These are phyloP conservation scores for Phytophthora citrophthora DNA, from an alignment of 352 stramenopile genomes.

Conservation along the genomic window DNA sequence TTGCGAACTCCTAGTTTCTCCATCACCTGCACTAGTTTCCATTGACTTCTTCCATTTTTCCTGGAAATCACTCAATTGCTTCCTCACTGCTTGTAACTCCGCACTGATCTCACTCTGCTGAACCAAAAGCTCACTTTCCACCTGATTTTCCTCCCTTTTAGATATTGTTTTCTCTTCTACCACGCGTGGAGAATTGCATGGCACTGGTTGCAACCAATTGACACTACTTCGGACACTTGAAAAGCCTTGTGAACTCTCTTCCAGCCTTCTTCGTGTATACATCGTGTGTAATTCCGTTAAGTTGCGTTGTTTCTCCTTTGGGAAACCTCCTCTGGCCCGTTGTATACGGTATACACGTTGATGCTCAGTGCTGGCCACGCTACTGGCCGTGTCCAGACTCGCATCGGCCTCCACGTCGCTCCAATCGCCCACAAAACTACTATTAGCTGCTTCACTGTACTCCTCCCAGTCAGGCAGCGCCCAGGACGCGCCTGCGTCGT, in stretches of 20 bases:
- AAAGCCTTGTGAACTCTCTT: slow-evolving; percentile 15
- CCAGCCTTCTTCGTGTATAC: slow-evolving; percentile 39
- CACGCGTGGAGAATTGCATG: slow-evolving; percentile 23
- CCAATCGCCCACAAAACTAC: slow-evolving; percentile 28
- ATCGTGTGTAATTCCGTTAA: slow-evolving; percentile 40
- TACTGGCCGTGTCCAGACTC: slow-evolving; percentile 43
- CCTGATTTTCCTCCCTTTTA: slow-evolving; percentile 1
- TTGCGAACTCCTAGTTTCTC: slow-evolving; percentile 10
- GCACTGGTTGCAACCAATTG: slow-evolving; percentile 22
- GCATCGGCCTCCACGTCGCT: slow-evolving; percentile 44
- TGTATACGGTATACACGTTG: slow-evolving; percentile 46
- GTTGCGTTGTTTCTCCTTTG: slow-evolving; percentile 16
- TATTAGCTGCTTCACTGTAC: slow-evolving; percentile 50
- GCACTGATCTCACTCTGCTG: slow-evolving; percentile 45
- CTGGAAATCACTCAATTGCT: slow-evolving; percentile 54
- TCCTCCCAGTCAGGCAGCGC: slow-evolving; percentile 61
- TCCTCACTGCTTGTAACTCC: slow-evolving; percentile 52
- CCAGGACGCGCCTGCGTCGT: slow-evolving; percentile 30
- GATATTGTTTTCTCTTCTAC: slow-evolving; percentile 7
- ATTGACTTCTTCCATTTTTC: slow-evolving; percentile 41
- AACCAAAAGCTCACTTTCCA: slow-evolving; percentile 26
- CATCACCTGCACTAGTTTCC: not conserved
- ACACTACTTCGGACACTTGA: slow-evolving; percentile 20
- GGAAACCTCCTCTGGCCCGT: slow-evolving; percentile 19
- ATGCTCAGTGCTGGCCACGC: slow-evolving; percentile 41